Conservation (phyloP, 371 early-diverging fungal genomes). For the Mucor circinelloides region DNA sequence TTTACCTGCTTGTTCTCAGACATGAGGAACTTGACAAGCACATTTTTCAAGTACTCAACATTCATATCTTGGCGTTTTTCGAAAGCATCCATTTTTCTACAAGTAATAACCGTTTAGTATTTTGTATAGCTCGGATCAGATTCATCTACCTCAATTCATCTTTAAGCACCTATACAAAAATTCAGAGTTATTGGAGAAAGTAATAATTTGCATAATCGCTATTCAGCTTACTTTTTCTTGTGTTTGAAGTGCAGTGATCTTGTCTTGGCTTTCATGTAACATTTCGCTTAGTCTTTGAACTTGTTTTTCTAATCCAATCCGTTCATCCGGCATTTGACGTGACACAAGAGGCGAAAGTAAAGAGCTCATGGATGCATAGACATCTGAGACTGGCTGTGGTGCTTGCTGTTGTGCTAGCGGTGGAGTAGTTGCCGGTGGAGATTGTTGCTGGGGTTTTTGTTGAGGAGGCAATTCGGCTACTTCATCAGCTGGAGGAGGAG, state of each 20-base stretch:
- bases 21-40: conserved; percentile 61
- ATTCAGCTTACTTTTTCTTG: conserved; percentile 57
- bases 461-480: not conserved
- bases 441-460: not conserved
- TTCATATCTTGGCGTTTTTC: conserved; percentile 67
- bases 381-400: not conserved
- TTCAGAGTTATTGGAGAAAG: not conserved
- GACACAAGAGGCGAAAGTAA: conserved; percentile 36
- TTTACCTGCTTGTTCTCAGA: conserved; percentile 58
- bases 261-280: conserved; percentile 63
- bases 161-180: conserved; percentile 33
- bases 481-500: conserved; percentile 13
- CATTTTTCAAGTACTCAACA: conserved; percentile 68
- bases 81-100: conserved; percentile 59
- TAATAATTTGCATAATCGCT: not conserved
- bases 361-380: conserved; percentile 40
- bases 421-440: not conserved
- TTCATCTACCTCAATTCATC: conserved; percentile 44
- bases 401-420: not conserved
- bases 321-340: conserved; percentile 23
- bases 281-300: conserved; percentile 57
- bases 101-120: too few species aligned
- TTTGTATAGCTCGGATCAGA: too few species aligned
- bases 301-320: conserved; percentile 38
- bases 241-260: conserved; percentile 48